These are phyloP conservation scores for Brassica napus DNA, from an alignment of 345 rosid genomes.

Conservation along the genomic window Da-Ae NC_063450.1:21856001-21856500, in stretches of 20 bases:
- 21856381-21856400: not conserved
- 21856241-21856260: not conserved
- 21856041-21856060: slow-evolving; percentile 5
- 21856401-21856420: not conserved
- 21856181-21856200: not conserved
- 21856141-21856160: not conserved
- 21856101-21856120: not conserved
- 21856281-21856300: not conserved
- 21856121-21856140: not conserved
- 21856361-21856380: not conserved
- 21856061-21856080: not conserved
- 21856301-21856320: not conserved
- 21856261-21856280: not conserved
- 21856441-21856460: no score
- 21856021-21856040: slow-evolving; percentile 10
- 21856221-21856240: slow-evolving; percentile 21
- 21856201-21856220: slow-evolving; percentile 12
- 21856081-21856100: not conserved
- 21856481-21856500: no score
- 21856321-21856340: not conserved
- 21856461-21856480: no score
- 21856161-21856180: slow-evolving; percentile 21
- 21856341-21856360: slow-evolving; percentile 1
- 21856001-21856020: slow-evolving; percentile 2
- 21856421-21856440: slow-evolving; percentile 2